Evolutionary conservation across 2,329 filamentous ascomycete genomes (phyloP).

Genomic region (Colletotrichum lindemuthianum): DNA sequence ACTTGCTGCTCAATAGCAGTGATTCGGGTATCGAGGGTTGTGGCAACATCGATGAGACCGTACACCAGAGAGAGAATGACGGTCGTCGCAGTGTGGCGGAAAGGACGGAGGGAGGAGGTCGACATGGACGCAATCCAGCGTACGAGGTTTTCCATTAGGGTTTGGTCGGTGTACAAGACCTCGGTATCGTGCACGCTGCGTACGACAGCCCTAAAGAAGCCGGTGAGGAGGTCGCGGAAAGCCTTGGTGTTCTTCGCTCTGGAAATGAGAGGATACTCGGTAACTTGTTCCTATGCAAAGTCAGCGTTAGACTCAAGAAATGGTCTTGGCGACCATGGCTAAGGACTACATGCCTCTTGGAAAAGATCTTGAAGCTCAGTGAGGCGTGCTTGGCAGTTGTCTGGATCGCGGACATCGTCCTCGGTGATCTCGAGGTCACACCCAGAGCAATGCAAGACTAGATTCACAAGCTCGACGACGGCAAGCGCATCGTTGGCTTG

Average conservation of each 20-base stretch:
- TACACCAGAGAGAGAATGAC: conserved; percentile 83
- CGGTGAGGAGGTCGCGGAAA: conserved; percentile 80
- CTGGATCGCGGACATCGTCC: conserved; percentile 88
- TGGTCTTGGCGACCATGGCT: neutral
- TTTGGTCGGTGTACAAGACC: conserved; percentile 78
- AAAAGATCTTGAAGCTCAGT: conserved; percentile 89
- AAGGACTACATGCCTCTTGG: conserved; percentile 69
- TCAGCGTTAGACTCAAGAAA: conserved; percentile 41
- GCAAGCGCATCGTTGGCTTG: conserved; percentile 63
- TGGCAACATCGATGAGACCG: conserved; percentile 78
- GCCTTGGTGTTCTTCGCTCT: conserved; percentile 79
- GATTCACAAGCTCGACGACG: conserved; percentile 72
- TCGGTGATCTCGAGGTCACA: conserved; percentile 81
- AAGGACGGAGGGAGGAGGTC: conserved; percentile 85
- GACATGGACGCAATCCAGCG: conserved; percentile 93
- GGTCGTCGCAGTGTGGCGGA: conserved; percentile 92
- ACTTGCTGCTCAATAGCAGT: conserved; percentile 82
- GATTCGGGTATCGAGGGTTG: conserved; percentile 75
- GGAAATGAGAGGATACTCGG: conserved; percentile 91
- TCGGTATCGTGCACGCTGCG: conserved; percentile 84
- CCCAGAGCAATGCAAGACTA: conserved; percentile 77
- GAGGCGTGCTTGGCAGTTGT: conserved; percentile 83
- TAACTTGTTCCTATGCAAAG: conserved; percentile 71
- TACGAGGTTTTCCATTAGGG: conserved; percentile 87
- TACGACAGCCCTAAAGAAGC: conserved; percentile 83